Evolutionary conservation across 306 rosid genomes (phyloP).

Genomic region (Lupinus albus): DNA sequence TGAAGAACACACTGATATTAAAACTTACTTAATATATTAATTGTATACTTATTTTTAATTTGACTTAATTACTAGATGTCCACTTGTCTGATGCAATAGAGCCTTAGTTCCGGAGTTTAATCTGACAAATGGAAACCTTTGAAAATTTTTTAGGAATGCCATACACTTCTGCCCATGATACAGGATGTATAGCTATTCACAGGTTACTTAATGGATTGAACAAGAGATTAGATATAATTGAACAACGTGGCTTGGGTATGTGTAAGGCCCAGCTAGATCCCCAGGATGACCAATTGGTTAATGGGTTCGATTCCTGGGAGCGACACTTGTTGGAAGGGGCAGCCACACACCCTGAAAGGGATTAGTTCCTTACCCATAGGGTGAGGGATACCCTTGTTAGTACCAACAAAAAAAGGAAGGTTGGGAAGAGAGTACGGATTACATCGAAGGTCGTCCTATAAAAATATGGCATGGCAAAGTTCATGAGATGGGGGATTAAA

Average conservation of each 20-base stretch:
- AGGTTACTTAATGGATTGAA: not conserved
- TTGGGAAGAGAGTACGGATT: no score
- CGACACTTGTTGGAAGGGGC: no score
- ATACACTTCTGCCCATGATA: not conserved
- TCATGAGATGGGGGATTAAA: not conserved
- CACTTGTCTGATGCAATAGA: slow-evolving; percentile 1
- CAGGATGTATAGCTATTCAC: not conserved
- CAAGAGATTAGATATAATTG: not conserved
- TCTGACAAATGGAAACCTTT: slow-evolving; percentile 5
- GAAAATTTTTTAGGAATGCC: not conserved
- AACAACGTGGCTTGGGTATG: not conserved
- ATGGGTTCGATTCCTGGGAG: no score
- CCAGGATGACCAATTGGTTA: no score
- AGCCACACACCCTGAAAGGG: no score
- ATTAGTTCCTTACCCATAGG: no score
- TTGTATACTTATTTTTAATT: not conserved
- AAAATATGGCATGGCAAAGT: not conserved
- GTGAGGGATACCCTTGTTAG: no score
- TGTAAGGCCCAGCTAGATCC: no score
- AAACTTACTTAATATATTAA: not conserved
- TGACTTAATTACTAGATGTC: slow-evolving; percentile 14
- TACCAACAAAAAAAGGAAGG: no score
- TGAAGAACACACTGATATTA: not conserved
- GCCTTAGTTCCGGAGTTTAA: slow-evolving; percentile 4
- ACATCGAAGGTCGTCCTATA: not conserved